Conservation (phyloP, 2,329 filamentous ascomycete genomes). For the Fusarium sp. region DNA sequence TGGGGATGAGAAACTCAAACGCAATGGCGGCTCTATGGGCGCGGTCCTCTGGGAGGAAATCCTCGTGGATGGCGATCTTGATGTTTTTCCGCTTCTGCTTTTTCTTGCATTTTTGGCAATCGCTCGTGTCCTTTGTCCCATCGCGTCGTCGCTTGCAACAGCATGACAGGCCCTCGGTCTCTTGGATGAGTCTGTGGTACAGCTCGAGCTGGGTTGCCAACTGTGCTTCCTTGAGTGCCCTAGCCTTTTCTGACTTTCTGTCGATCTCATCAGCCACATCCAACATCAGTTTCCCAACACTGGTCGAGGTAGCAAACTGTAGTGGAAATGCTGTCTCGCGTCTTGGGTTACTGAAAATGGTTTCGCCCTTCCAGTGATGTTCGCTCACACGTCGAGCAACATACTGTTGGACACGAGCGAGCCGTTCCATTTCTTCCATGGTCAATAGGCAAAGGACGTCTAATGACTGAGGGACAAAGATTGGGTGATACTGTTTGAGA, state of each 20-base stretch:
- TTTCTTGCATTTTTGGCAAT: slow-evolving; percentile 34
- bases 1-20: slow-evolving; percentile 57
- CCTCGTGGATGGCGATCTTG: slow-evolving; percentile 36
- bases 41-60: slow-evolving; percentile 31
- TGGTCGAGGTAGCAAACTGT: too few species aligned
- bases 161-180: slow-evolving; percentile 16
- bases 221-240: background rate
- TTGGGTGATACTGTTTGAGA: slow-evolving; percentile 63
- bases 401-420: slow-evolving; percentile 50
- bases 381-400: background rate
- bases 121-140: background rate
- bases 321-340: background rate
- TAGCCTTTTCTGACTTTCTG: background rate
- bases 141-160: slow-evolving; percentile 16
- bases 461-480: slow-evolving; percentile 62
- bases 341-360: slow-evolving; percentile 61
- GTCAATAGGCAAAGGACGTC: slow-evolving; percentile 66
- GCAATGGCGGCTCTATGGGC: slow-evolving; percentile 58
- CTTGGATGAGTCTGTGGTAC: slow-evolving; percentile 34
- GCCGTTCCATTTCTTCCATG: slow-evolving; percentile 60
- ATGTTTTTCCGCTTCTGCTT: slow-evolving; percentile 23
- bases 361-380: slow-evolving; percentile 34
- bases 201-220: background rate
- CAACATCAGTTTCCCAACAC: too few species aligned
- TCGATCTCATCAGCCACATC: slow-evolving; percentile 1